Conservation (phyloP, 2,329 filamentous ascomycete genomes). For the Pseudonectria buxi region DNA sequence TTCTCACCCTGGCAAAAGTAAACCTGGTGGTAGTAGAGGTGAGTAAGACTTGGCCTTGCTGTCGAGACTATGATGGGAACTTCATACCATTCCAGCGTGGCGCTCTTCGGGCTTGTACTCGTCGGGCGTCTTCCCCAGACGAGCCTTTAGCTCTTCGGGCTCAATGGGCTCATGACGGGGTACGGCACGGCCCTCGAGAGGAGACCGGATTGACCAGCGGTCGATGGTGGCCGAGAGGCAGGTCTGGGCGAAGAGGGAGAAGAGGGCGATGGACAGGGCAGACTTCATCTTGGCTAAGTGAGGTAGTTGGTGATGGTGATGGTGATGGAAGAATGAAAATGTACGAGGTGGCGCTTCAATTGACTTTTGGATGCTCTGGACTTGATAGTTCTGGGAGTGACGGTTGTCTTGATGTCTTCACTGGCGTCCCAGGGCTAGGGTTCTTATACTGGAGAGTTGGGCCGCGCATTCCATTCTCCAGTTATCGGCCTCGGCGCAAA, state of each 20-base stretch:
- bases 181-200: constrained; percentile 7
- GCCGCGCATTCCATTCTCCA: too few species aligned
- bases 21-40: constrained; percentile 14
- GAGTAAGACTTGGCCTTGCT: neutral
- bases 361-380: too few species aligned
- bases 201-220: constrained; percentile 12
- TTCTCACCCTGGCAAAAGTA: constrained; percentile 22
- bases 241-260: constrained; percentile 8
- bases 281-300: constrained; percentile 13
- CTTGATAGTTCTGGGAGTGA: too few species aligned
- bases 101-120: constrained; percentile 11
- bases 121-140: constrained; percentile 13
- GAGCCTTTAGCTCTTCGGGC: constrained; percentile 14
- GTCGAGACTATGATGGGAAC: neutral
- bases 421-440: neutral
- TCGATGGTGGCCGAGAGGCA: constrained; percentile 16
- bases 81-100: constrained; percentile 13
- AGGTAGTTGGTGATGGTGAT: too few species aligned
- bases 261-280: constrained; percentile 2
- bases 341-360: too few species aligned
- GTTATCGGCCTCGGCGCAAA: neutral
- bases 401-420: neutral
- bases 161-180: constrained; percentile 12
- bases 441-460: too few species aligned
- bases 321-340: too few species aligned